These are phyloP conservation scores for Apiospora kogelbergensis DNA, from an alignment of 2,329 filamentous ascomycete genomes.

Conservation along the genomic window DNA sequence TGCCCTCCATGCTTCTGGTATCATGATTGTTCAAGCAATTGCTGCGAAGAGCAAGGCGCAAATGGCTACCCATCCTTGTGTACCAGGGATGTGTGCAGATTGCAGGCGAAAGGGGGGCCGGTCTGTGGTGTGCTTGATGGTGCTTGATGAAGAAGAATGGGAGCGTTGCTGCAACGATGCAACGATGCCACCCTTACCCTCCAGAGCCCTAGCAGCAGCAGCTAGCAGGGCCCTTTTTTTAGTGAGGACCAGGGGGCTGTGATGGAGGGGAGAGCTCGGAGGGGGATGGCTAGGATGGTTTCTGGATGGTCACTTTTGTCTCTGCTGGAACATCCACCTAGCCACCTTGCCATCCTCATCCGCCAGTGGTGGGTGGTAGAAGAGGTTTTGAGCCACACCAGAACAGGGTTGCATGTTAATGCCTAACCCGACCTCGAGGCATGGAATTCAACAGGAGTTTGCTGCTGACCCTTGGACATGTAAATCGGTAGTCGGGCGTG, in stretches of 20 bases:
- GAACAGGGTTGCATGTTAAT: neutral
- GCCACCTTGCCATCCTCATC: too few relatives aligned
- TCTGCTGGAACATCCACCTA: neutral
- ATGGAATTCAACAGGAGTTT: neutral
- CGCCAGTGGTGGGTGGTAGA: neutral
- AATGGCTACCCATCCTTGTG: too few relatives aligned
- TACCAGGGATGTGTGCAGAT: neutral
- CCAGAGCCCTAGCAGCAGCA: neutral
- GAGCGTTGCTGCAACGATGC: neutral
- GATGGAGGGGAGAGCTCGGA: neutral
- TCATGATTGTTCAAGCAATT: neutral
- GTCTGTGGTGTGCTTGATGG: neutral
- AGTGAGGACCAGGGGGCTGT: neutral
- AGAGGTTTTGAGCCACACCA: slow-evolving; percentile 2
- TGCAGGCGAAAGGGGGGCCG: neutral
- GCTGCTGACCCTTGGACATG: too few relatives aligned
- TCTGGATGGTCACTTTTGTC: neutral
- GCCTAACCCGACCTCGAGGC: neutral
- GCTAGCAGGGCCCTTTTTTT: neutral
- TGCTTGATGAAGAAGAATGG: neutral
- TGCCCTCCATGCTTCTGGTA: neutral
- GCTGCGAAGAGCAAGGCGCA: neutral
- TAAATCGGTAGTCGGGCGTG: too few relatives aligned
- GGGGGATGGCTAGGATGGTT: neutral
- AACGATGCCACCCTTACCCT: neutral